Evolutionary conservation across 805 yeast genomes (phyloP), one percentile per base, ranked within the genome.

Genomic region (Ogataea nitratoaversa): DNA sequence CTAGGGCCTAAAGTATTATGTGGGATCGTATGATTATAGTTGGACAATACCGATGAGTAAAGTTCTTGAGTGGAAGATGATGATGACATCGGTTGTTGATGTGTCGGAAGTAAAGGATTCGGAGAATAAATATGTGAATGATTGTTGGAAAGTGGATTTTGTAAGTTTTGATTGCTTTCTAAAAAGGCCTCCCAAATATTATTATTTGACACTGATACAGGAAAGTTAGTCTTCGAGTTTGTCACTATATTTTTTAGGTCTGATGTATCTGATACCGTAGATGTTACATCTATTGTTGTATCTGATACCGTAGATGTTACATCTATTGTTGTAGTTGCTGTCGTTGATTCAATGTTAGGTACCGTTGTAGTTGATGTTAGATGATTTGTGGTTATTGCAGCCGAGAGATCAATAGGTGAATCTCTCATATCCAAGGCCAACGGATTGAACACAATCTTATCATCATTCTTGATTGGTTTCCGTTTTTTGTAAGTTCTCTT

Each of bases 381-480:
- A 22, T 7, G 11, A 8, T 22, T 22, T 11, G 25, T 7, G 9
- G 25, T 22, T 11, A 22, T 22, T 22, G 11, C 25, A 22, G 25
- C 25, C 9, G 25, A n/a, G n/a, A n/a, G n/a, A n/a, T n/a, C n/a
- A n/a, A n/a, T 22, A 8, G 19, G 33, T 22, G 36, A 5, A 32
- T 32, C 27, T 18, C 36, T 35, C 22, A 34, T 19, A 30, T 47
- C 48, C 34, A 57, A 40, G 0, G 62, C 52, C 20, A 59, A 34
- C 13, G 64, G 64, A 40, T 59, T 59, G 45, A 59, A 59, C 4
- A 58, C 51, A 25, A 57, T 48, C 30, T 50, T 48, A 24, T 41
- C 34, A 20, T 31, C 24, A 32, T 27, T 32, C 31, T 33, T 19
- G 25, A 9, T 12, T 30, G 17, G 30, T 37, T 25, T 25, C 37